phyloP scores from a whole-genome alignment of 2,329 filamentous ascomycete genomes.

The Fusarium sp. region DNA sequence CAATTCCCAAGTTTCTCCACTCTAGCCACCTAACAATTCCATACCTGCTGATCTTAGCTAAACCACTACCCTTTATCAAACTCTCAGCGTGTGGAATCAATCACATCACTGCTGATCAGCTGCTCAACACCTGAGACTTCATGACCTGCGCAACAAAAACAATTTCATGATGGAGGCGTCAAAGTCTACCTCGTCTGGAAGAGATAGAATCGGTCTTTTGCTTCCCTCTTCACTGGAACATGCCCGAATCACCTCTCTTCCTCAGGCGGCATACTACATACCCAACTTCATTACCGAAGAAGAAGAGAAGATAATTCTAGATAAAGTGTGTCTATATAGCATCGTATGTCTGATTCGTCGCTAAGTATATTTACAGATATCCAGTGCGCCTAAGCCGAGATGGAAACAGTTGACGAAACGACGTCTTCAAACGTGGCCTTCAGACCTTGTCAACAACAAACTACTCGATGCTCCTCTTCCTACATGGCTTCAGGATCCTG shows the following conservation, averaged over 20 bases:
- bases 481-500: constrained; percentile 76
- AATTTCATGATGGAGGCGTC: constrained; percentile 29
- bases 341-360: not conserved
- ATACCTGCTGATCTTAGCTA: constrained; percentile 31
- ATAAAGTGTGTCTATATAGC: constrained; percentile 67
- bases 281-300: constrained; percentile 82
- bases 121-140: not conserved
- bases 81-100: constrained; percentile 20
- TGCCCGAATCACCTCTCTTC: constrained; percentile 65
- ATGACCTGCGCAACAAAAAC: not conserved
- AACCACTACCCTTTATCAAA: constrained; percentile 24
- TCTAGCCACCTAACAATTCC: constrained; percentile 21
- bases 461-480: constrained; percentile 82
- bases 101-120: constrained; percentile 13
- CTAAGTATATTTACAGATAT: constrained; percentile 57
- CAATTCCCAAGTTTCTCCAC: constrained; percentile 18
- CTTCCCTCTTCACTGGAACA: constrained; percentile 64
- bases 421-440: constrained; percentile 91
- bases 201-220: constrained; percentile 28
- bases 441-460: constrained; percentile 80
- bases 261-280: constrained; percentile 82
- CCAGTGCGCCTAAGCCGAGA: constrained; percentile 74
- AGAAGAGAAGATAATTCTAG: constrained; percentile 77
- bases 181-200: constrained; percentile 2
- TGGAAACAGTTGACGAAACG: constrained; percentile 93